These are phyloP conservation scores for Fraxinus quadrangulata DNA, from an alignment of 257 asterid genomes.

Conservation along the genomic window DNA sequence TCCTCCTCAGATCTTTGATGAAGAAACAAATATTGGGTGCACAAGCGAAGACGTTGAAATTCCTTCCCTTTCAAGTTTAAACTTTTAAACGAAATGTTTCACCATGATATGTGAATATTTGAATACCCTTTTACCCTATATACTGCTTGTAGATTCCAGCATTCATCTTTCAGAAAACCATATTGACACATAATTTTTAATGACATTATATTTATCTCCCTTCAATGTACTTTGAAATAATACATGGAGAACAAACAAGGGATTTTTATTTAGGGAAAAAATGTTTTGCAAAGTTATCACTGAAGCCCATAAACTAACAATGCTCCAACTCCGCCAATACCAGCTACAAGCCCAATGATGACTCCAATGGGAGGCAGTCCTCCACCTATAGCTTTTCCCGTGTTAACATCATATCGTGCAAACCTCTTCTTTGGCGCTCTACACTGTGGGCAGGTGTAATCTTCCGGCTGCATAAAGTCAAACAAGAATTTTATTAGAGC, in stretches of 20 bases:
- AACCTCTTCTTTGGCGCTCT: constrained; percentile 97
- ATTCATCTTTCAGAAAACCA: background rate
- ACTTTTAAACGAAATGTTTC: background rate
- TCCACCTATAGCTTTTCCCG: constrained; percentile 86
- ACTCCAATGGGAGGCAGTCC: constrained; percentile 92
- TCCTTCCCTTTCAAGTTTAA: background rate
- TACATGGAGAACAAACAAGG: background rate
- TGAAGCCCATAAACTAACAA: constrained; percentile 87
- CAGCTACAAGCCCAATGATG: constrained; percentile 75
- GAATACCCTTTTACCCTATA: background rate
- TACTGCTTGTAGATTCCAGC: background rate
- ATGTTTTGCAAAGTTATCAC: constrained; percentile 18
- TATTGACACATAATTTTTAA: background rate
- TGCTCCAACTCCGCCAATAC: constrained; percentile 90
- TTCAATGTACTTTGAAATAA: background rate
- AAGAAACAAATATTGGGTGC: too few relatives aligned
- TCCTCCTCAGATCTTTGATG: too few relatives aligned
- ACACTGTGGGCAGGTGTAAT: constrained; percentile 87
- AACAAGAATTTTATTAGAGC: background rate
- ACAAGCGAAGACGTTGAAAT: too few relatives aligned
- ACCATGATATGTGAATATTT: background rate
- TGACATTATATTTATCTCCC: background rate
- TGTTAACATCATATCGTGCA: constrained; percentile 75
- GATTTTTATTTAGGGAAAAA: background rate
- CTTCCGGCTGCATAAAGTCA: constrained; percentile 65